Evolutionary conservation across 768 basidiomycete genomes (phyloP).

Genomic region (Hygrocybe punicea): DNA sequence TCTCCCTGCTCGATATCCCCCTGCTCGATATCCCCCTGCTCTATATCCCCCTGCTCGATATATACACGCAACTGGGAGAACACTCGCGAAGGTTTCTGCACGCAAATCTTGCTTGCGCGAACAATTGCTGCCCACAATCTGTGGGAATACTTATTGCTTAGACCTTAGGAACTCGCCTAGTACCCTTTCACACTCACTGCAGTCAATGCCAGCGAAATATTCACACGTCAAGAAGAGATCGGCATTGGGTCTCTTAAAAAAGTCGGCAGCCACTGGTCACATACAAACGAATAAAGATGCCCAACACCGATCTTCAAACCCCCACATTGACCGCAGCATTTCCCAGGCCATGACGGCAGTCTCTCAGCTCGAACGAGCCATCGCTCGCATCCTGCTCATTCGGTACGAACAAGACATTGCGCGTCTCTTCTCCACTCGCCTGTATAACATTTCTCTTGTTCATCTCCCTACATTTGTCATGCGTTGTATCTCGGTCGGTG

Average conservation of each 20-base stretch:
- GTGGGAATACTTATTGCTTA: too few relatives aligned
- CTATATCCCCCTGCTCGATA: too few relatives aligned
- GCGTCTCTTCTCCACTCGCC: conserved; percentile 66
- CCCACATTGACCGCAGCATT: conserved; percentile 53
- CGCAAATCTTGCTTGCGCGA: too few relatives aligned
- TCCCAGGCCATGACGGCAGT: conserved; percentile 58
- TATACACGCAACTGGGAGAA: too few relatives aligned
- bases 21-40: too few relatives aligned
- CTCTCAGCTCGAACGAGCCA: conserved; percentile 63
- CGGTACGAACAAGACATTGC: conserved; percentile 75
- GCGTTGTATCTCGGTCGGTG: conserved; percentile 57
- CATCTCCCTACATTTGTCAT: conserved; percentile 67
- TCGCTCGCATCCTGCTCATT: conserved; percentile 62
- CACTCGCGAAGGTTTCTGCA: too few relatives aligned
- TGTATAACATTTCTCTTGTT: conserved; percentile 61
- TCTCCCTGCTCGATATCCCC: too few relatives aligned
- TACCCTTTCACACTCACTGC: not conserved
- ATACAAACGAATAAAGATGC: conserved; percentile 29
- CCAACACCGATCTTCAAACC: conserved; percentile 37
- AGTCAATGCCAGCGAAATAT: conserved; percentile 64
- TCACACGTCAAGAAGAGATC: conserved; percentile 71
- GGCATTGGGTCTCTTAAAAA: conserved; percentile 47
- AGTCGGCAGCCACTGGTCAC: conserved; percentile 22
- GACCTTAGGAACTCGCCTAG: not conserved
- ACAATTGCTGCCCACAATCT: too few relatives aligned